These are phyloP conservation scores for Globisporangium okanoganense DNA, from an alignment of 352 stramenopile genomes.

Conservation along the genomic window DNA sequence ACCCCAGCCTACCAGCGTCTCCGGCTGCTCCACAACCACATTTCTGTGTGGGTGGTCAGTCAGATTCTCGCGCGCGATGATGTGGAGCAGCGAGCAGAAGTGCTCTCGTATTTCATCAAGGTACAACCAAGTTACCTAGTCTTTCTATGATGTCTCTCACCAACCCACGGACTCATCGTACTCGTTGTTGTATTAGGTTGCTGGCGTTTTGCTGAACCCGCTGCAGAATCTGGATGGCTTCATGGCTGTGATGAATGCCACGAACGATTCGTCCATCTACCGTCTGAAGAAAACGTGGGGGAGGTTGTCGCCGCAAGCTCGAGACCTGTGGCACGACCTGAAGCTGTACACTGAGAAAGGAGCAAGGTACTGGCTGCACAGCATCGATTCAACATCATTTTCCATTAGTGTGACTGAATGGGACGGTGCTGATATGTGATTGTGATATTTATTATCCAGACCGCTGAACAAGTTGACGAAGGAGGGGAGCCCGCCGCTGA, in stretches of 20 bases:
- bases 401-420: neutral
- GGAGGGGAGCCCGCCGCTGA: constrained; percentile 58
- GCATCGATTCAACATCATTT: too few species aligned
- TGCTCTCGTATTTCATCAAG: constrained; percentile 84
- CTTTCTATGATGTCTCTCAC: neutral
- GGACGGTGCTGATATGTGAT: neutral
- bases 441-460: constrained; percentile 14
- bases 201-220: constrained; percentile 63
- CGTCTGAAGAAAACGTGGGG: constrained; percentile 86
- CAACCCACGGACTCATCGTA: neutral
- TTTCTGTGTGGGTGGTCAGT: constrained; percentile 83
- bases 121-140: constrained; percentile 16
- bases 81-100: constrained; percentile 73
- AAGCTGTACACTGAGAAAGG: constrained; percentile 83
- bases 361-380: constrained; percentile 26
- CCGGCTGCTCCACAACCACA: constrained; percentile 81
- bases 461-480: constrained; percentile 79
- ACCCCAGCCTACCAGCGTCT: constrained; percentile 82
- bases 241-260: constrained; percentile 89
- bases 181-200: constrained; percentile 34
- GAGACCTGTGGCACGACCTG: constrained; percentile 80
- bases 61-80: constrained; percentile 76
- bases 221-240: constrained; percentile 87
- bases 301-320: constrained; percentile 54
- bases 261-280: constrained; percentile 85